Evolutionary conservation across 2,329 filamentous ascomycete species (phyloP), one percentile per base, ranked within the genome.

Genomic region (Dryadomyces quercus-mongolicae): DNA sequence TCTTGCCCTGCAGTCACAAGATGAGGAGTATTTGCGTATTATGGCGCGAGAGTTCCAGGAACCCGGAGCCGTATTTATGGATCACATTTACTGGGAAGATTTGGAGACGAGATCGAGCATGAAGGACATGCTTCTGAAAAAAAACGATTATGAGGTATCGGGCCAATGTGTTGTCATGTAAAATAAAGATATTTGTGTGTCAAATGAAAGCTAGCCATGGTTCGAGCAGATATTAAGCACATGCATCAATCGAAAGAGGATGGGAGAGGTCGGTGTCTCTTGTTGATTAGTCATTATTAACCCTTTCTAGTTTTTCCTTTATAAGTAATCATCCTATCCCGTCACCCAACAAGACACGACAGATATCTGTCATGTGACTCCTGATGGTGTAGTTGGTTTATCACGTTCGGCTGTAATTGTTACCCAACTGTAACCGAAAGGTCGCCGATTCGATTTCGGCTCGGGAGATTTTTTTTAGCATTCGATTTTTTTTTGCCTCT

Each of bases 71-170:
- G 62, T 60, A 2, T 63, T 65, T 46, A 59, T 64, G 61, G 53
- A 63, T 15, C 60, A 63, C 55, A 62, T 67, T n/a, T 69, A 68
- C 56, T 68, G 66, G 67, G 58, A 66, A 18, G 5, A 21, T 3
- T 22, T 51, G 25, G 25, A 31, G 25, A 31, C 25, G 25, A 8
- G 8, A 31, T 31, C 25, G 25, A 31, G 25, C 25, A 31, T 31
- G 8, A 31, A 31, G 25, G 4, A 31, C 4, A 31, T 5, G 25
- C 25, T n/a, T n/a, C n/a, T 31, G 8, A 31, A 8, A 4, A 8
- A 31, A 31, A 31, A 8, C 25, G 25, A 31, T 8, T 4, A 31
- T 31, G 25, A 8, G 8, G 25, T 8, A 5, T 8, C 4, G 25
- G 25, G 8, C 25, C 25, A 31, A 31, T 31, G 25, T 8, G 25